Percentiles rank a stretch among this genome's conserved stretches.
These are phyloP conservation scores for Leptodontidium sp. DNA, from an alignment of 2,329 filamentous ascomycete genomes.

Conservation along the genomic window DNA sequence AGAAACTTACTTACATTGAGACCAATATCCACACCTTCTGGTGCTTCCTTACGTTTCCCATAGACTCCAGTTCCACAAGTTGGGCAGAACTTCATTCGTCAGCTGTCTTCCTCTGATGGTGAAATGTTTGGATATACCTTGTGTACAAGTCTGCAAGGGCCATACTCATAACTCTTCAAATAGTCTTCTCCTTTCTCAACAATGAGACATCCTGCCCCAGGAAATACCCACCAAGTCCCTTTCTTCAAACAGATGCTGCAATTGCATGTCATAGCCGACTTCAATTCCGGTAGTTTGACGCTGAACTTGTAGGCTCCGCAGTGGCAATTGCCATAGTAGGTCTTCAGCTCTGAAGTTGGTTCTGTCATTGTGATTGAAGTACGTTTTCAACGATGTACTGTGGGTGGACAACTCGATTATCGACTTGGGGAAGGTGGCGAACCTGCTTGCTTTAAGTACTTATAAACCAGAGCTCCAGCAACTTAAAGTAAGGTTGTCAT, in stretches of 20 bases:
- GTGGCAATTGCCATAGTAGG: slow-evolving; percentile 64
- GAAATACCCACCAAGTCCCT: slow-evolving; percentile 52
- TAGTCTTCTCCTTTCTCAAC: slow-evolving; percentile 56
- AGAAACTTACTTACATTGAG: slow-evolving; percentile 55
- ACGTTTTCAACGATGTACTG: background rate
- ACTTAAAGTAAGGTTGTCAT: background rate
- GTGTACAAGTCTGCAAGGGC: slow-evolving; percentile 49
- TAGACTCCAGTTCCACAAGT: slow-evolving; percentile 57
- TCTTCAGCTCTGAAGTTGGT: slow-evolving; percentile 26
- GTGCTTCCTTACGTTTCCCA: slow-evolving; percentile 43
- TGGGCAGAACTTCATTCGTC: slow-evolving; percentile 57
- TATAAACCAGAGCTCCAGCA: background rate
- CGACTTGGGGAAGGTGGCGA: background rate
- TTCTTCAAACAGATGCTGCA: slow-evolving; percentile 71
- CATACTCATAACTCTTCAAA: slow-evolving; percentile 57
- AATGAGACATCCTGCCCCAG: slow-evolving; percentile 48
- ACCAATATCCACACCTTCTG: slow-evolving; percentile 45
- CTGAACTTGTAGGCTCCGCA: slow-evolving; percentile 63
- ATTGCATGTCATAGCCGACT: slow-evolving; percentile 64
- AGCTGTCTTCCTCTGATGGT: background rate
- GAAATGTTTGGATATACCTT: slow-evolving; percentile 45
- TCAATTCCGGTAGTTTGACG: slow-evolving; percentile 63
- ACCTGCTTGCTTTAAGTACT: background rate
- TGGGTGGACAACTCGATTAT: background rate
- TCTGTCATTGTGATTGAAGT: background rate